phyloP scores from a whole-genome alignment of 2,329 filamentous ascomycete genomes.

The Penicillium vulpinum region DNA sequence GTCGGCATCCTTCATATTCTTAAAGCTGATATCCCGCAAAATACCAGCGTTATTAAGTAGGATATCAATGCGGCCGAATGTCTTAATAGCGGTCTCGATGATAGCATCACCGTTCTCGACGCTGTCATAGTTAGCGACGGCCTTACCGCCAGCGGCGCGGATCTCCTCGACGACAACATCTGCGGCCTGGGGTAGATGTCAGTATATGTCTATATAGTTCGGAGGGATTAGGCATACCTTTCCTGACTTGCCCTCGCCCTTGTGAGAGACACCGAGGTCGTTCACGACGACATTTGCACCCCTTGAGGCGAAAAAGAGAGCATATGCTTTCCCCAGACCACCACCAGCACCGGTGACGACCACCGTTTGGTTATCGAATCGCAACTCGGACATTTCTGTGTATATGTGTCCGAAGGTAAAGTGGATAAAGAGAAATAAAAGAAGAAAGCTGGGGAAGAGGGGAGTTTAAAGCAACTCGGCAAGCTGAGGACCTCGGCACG shows the following conservation, averaged over 20 bases:
- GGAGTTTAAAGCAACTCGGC: constrained; percentile 35
- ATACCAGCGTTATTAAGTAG: constrained; percentile 99
- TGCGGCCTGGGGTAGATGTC: constrained; percentile 57
- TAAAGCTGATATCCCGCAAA: constrained; percentile 91
- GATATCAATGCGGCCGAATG: constrained; percentile 74
- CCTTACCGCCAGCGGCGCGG: constrained; percentile 85
- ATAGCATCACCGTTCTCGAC: constrained; percentile 86
- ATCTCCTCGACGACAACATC: constrained; percentile 53
- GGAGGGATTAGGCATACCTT: constrained; percentile 59
- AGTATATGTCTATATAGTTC: constrained; percentile 28
- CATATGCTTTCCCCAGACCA: constrained; percentile 79
- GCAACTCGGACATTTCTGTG: constrained; percentile 65
- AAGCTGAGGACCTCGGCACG: constrained; percentile 38
- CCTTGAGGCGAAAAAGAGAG: constrained; percentile 84
- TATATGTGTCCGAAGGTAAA: constrained; percentile 15
- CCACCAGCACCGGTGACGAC: constrained; percentile 85
- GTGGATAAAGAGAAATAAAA: constrained; percentile 13
- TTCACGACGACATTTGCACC: constrained; percentile 96
- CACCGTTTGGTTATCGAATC: constrained; percentile 85
- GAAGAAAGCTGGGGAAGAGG: constrained; percentile 23
- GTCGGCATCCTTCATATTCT: constrained; percentile 96
- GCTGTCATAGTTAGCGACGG: constrained; percentile 92
- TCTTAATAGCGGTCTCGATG: constrained; percentile 64
- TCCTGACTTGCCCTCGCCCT: constrained; percentile 82
- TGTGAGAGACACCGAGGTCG: constrained; percentile 89